These are phyloP conservation scores for Didymella glomerata DNA, from an alignment of 2,329 filamentous ascomycete genomes.

Conservation along the genomic window DNA sequence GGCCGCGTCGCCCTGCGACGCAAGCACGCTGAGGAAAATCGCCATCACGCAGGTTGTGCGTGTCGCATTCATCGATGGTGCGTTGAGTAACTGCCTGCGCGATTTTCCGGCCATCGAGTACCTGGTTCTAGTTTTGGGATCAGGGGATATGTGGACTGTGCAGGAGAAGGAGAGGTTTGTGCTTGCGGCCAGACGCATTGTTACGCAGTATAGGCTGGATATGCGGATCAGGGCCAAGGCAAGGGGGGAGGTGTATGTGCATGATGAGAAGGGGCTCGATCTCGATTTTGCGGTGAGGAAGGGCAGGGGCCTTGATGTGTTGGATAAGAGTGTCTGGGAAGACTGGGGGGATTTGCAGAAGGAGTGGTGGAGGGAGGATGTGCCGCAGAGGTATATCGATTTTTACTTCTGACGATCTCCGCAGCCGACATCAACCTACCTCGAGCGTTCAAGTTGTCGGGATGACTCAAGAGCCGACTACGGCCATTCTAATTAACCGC, in stretches of 20 bases:
- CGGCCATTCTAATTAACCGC: no score
- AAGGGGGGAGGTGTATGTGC: constrained; percentile 17
- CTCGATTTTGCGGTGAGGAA: constrained; percentile 12
- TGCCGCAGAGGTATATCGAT: constrained; percentile 21
- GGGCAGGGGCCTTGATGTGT: background rate
- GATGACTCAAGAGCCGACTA: no score
- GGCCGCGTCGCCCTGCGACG: constrained; percentile 19
- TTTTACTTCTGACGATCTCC: constrained; percentile 11
- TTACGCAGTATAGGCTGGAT: constrained; percentile 28
- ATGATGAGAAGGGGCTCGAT: constrained; percentile 6
- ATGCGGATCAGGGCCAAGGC: constrained; percentile 18
- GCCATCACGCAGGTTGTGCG: constrained; percentile 29
- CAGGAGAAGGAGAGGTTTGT: constrained; percentile 26
- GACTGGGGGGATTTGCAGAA: constrained; percentile 6
- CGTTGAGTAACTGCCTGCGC: constrained; percentile 31
- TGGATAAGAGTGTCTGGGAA: constrained; percentile 11
- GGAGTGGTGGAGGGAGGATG: constrained; percentile 17
- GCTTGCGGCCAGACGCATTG: constrained; percentile 30
- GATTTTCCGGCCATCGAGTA: constrained; percentile 29
- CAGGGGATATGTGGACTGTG: constrained; percentile 14
- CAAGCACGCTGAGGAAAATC: constrained; percentile 20
- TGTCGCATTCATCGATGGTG: constrained; percentile 27
- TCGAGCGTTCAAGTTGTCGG: no score
- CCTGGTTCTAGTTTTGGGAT: constrained; percentile 29
- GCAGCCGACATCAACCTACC: no score